phyloP scores from a whole-genome alignment of 192 early-diverging fungal species.

The Obelidium mucronatum region DNA sequence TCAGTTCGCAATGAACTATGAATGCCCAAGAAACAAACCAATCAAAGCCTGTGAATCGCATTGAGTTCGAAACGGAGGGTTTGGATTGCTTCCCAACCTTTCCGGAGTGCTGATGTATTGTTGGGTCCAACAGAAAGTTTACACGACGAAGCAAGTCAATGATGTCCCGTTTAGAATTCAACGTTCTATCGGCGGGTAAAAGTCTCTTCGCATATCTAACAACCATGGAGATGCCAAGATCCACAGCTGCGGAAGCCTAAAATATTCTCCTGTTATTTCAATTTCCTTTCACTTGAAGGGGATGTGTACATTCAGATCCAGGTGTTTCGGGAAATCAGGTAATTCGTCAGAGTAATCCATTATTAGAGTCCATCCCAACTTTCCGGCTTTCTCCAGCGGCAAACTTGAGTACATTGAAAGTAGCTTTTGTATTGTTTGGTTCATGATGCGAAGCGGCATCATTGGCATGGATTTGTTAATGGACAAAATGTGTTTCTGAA shows the following conservation, averaged over 20 bases:
- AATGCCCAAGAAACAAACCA: conserved; percentile 10
- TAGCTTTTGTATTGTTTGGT: not conserved
- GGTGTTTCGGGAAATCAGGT: not conserved
- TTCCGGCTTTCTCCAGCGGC: not conserved
- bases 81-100: too few species aligned
- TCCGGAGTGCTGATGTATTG: not conserved
- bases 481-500: not conserved
- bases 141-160: conserved; percentile 7
- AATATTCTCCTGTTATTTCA: too few species aligned
- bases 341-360: not conserved
- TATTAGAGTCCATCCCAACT: not conserved
- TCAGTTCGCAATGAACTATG: conserved; percentile 15
- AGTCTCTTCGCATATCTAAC: conserved; percentile 42
- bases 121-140: conserved; percentile 17
- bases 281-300: too few species aligned
- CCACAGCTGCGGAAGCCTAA: not conserved
- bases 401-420: not conserved
- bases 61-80: not conserved
- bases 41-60: not conserved
- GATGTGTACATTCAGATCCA: not conserved
- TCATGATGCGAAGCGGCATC: not conserved
- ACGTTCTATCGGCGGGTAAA: conserved; percentile 1
- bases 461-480: not conserved
- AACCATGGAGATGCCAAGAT: conserved; percentile 32
- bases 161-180: conserved; percentile 15